Percentiles rank a stretch among this genome's conserved stretches.
Evolutionary conservation across 2,329 filamentous ascomycete genomes (phyloP).

Genomic region (Exophiala sp.): DNA sequence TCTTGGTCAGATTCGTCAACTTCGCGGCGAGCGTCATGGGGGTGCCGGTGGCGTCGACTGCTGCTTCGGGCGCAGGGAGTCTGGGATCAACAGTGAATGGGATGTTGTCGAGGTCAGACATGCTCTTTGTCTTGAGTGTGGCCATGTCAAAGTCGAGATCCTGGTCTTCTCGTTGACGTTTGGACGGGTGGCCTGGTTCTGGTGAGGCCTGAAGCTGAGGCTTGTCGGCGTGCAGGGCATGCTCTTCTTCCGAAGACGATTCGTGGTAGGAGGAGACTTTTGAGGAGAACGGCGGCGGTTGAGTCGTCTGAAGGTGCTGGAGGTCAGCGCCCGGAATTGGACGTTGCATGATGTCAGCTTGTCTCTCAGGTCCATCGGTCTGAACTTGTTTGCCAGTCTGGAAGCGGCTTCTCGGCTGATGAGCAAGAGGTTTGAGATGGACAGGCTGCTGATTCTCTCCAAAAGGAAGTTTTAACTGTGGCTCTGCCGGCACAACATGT

Average conservation of each 20-base stretch:
- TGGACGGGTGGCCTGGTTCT: constrained; percentile 5
- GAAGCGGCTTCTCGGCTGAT: constrained; percentile 12
- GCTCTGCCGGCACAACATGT: background rate
- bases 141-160: constrained; percentile 49
- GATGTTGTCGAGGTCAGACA: constrained; percentile 48
- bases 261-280: constrained; percentile 23
- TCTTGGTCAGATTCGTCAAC: constrained; percentile 37
- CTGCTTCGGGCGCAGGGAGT: constrained; percentile 26
- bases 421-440: background rate
- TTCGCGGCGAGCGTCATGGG: constrained; percentile 35
- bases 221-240: background rate
- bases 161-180: constrained; percentile 23
- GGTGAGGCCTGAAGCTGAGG: background rate
- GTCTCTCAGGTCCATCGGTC: background rate
- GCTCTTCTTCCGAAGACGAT: constrained; percentile 25
- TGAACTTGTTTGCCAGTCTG: constrained; percentile 6
- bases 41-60: constrained; percentile 18
- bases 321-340: background rate
- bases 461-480: no score
- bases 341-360: background rate
- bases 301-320: constrained; percentile 1
- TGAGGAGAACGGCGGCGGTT: constrained; percentile 17
- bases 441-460: no score
- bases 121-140: constrained; percentile 45
- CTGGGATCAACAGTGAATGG: constrained; percentile 46